Evolutionary conservation across 2,329 filamentous ascomycete species (phyloP), one percentile per base, ranked within the genome.

Genomic region (Apiospora kogelbergensis): DNA sequence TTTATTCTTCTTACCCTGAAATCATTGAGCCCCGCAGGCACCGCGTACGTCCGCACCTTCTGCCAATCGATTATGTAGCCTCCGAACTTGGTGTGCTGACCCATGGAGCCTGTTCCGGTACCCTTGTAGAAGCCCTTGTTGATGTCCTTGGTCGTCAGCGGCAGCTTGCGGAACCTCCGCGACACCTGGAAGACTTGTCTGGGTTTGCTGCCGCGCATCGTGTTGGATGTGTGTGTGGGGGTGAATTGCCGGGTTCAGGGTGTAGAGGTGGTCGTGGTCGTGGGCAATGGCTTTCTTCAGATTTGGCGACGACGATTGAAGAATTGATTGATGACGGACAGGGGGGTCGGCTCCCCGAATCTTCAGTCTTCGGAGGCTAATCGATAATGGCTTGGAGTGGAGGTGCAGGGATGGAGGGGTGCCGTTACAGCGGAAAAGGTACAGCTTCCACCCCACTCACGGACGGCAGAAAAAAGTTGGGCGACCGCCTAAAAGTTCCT

Each of bases 121-220:
- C 96, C 96, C 86, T 98, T 98, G 89, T 99, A 99, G 89, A 91
- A 99, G 74, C 95, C 95, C 78, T 94, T 93, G 80, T 92, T 93
- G 79, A 95, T 91, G 81, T 96, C 91, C 83, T 99, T 99, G 74
- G 95, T 97, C 15, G 93, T 98, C 77, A 99, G 88, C 67, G 88
- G 86, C 70, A 95, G 85, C 78, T 95, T 94, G 81, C 90, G 88
- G 76, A 94, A 88, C 69, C 88, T 87, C 79, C 89, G 37, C 75
- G 87, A 86, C 76, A 97, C 90, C 72, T 84, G 80, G 30, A 41
- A 53, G 45, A 53, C 26, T 76, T 88, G 85, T 20, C 92, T 93
- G 68, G 92, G 88, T 45, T 65, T 65, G 41, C 24, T 45, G 20
- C 41, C 63, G 63, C 41, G 41, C 63, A 65, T 65, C 10, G 11